Base-by-base conservation (phyloP, 441 rosid genomes). In the Pelargonium citronellum region DNA sequence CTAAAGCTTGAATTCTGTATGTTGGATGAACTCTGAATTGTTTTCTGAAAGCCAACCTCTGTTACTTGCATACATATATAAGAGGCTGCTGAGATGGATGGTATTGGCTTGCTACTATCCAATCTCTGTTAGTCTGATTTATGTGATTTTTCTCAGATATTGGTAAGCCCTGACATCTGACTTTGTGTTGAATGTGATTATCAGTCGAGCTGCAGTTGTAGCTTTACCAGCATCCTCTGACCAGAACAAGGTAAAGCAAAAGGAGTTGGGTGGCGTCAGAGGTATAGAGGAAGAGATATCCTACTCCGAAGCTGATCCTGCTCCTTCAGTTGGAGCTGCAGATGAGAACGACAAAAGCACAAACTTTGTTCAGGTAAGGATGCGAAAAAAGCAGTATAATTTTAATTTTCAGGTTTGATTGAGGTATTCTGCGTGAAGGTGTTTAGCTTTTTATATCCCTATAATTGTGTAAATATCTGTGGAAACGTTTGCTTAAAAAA, bases 311-410 rank as follows among this genome's bases (percentile, higher is more conserved):
- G 83, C 79, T 79, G 79, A 74, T 15, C 76, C 81, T 19, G 79
- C 79, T 70, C 71, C 69, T 44, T 80, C 80, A 60, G 79, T 75
- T 4, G 85, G 80, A 27, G 78, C 78, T 75, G 86, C 83, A 53
- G 83, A 86, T 67, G 87, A 87, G 73, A 87, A 85, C 73, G 92
- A 85, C 34, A 86, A 83, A 70, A 83, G 82, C 71, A 67, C 74
- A 39, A 78, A 83, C 68, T 65, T 80, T 47, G 81, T 78, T 73
- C 82, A 43, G 87, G 99, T 92, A 78, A 77, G 80, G 74, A 67
- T 12, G 20, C 51, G 74, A 27, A 66, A 68, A 70, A 30, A 63
- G 4, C 43, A 30, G n/a, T 63, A 70, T 41, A 27, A 47, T 64
- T 4, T 65, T 70, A 34, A 20, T 3, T 43, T 16, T 9, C 13